Percentiles rank a stretch among this genome's conserved stretches.
Conservation (phyloP, 495 filamentous ascomycete genomes). For the Tuber magnatum region DNA sequence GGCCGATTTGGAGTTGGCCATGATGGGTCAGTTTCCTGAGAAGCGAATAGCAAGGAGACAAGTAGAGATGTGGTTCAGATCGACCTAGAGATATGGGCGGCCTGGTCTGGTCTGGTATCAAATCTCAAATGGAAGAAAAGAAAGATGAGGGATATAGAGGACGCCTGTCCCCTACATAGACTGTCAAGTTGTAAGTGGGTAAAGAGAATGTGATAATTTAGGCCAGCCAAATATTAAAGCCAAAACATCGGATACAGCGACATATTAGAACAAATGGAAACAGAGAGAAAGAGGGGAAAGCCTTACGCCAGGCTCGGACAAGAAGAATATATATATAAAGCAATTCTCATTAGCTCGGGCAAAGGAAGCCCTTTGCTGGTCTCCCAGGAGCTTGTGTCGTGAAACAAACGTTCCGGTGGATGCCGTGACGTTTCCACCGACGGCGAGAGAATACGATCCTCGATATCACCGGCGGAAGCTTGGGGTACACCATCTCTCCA, state of each 20-base stretch:
- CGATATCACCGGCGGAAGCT: not conserved
- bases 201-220: not conserved
- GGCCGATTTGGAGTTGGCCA: slow-evolving; percentile 2
- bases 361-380: not conserved
- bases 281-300: not conserved
- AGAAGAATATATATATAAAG: slow-evolving; percentile 2
- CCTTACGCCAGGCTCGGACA: not conserved
- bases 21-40: not conserved
- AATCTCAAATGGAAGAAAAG: slow-evolving; percentile 2
- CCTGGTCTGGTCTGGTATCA: not conserved
- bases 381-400: not conserved
- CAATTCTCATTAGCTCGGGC: not conserved
- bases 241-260: not conserved
- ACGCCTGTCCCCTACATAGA: not conserved
- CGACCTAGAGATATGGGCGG: not conserved
- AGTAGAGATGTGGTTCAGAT: slow-evolving; percentile 3
- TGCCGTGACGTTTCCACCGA: not conserved
- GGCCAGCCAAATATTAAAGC: not conserved
- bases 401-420: not conserved
- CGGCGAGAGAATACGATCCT: not conserved
- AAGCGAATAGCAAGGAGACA: slow-evolving; percentile 1
- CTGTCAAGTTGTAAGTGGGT: not conserved
- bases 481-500: not conserved
- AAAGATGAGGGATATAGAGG: not conserved
- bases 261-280: not conserved